Percentiles rank a stretch among this genome's conserved stretches.
Conservation (phyloP, 352 stramenopile species). For the Pythium brassicae region DNA sequence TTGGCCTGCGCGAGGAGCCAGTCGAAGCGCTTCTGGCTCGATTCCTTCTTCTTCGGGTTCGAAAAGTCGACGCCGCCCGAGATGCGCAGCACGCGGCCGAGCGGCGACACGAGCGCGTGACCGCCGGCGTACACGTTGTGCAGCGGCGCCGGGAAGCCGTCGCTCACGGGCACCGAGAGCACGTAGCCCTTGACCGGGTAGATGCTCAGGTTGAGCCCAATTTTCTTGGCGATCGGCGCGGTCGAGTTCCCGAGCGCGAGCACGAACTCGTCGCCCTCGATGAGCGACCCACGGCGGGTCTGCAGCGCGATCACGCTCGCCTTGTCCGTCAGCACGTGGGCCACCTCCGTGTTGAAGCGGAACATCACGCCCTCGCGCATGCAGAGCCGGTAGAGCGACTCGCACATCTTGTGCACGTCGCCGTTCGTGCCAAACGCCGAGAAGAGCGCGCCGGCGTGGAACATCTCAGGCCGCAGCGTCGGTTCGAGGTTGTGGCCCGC, state of each 20-base stretch:
- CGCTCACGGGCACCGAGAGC: constrained; percentile 72
- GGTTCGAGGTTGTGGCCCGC: constrained; percentile 71
- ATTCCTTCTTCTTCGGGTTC: constrained; percentile 54
- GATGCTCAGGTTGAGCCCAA: constrained; percentile 72
- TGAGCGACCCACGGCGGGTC: constrained; percentile 71
- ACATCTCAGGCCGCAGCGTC: constrained; percentile 50
- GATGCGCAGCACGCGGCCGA: constrained; percentile 70
- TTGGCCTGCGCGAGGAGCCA: constrained; percentile 76
- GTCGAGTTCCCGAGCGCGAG: constrained; percentile 79
- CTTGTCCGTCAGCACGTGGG: constrained; percentile 74
- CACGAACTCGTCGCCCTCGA: constrained; percentile 86
- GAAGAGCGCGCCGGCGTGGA: constrained; percentile 60
- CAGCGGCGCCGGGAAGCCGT: constrained; percentile 52
- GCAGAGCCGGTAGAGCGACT: constrained; percentile 74
- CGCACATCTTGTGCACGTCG: constrained; percentile 87
- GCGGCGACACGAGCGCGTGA: constrained; percentile 66
- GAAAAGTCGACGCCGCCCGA: constrained; percentile 79
- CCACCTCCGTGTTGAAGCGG: constrained; percentile 81
- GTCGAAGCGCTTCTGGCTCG: constrained; percentile 67
- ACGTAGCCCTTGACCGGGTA: constrained; percentile 86
- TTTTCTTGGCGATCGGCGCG: constrained; percentile 53
- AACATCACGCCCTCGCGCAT: constrained; percentile 86
- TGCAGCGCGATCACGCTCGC: constrained; percentile 77
- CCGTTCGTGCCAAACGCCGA: constrained; percentile 81
- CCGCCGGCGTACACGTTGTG: constrained; percentile 85